These are phyloP conservation scores for Lactarius psammicola DNA, from an alignment of 768 basidiomycete genomes.

Conservation along the genomic window DNA sequence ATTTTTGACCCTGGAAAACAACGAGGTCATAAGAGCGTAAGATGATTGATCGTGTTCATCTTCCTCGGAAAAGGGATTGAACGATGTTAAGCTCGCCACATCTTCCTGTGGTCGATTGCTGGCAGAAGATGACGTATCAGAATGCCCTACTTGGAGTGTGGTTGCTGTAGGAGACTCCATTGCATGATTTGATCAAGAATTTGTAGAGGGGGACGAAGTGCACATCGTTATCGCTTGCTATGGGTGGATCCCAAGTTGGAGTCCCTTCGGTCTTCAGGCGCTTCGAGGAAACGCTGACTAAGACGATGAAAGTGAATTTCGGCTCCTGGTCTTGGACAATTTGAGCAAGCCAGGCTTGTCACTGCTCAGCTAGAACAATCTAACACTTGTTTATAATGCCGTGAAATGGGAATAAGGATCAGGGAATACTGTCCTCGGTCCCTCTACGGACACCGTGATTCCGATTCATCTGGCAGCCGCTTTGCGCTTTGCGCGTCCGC, in stretches of 20 bases:
- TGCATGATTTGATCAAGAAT: slow-evolving; percentile 9
- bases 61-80: slow-evolving; percentile 91
- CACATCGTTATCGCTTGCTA: background rate
- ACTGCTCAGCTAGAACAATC: background rate
- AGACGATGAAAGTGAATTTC: background rate
- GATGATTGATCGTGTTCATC: slow-evolving; percentile 88
- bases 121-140: slow-evolving; percentile 53
- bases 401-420: background rate
- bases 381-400: background rate
- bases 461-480: background rate
- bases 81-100: slow-evolving; percentile 74
- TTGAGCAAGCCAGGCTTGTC: background rate
- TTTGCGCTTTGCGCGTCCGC: background rate
- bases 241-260: background rate
- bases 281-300: background rate
- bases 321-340: background rate
- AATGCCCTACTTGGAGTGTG: slow-evolving; percentile 36
- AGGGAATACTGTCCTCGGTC: background rate
- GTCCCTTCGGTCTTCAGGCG: background rate
- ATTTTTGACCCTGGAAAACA: slow-evolving; percentile 80
- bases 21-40: slow-evolving; percentile 76
- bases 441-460: background rate
- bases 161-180: slow-evolving; percentile 21
- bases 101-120: slow-evolving; percentile 58
- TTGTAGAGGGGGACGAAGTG: background rate